Evolutionary conservation across 2,329 filamentous ascomycete species (phyloP), one percentile per base, ranked within the genome.

Genomic region (Xylariaceae sp.): DNA sequence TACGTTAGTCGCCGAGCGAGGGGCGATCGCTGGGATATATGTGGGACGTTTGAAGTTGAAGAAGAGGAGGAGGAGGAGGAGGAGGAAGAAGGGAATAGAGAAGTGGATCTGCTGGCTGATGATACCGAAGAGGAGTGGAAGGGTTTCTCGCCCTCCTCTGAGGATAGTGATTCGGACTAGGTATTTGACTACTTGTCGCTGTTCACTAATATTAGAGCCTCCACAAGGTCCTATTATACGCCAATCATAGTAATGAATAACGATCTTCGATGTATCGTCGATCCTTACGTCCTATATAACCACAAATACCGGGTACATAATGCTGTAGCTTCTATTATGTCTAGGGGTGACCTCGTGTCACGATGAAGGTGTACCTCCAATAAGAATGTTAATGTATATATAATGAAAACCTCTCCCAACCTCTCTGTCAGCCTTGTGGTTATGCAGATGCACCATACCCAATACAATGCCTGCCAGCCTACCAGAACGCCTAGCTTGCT

Each of bases 1-100:
- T 99, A 97, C 71, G 88, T 99, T 18, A 95, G 89, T 72, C 80
- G 80, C 55, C 83, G 81, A 44, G 94, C 94, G 6, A 84, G 84
- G 67, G 94, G 94, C 1, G 94, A 97, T 73, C 81, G 94, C 36
- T 97, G 92, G 91, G 94, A 99, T 74, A 80, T 97, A 43, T 87
- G 85, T 40, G 94, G 86, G 0, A 85, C 85, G 27, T 91, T 89
- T 70, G 90, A 87, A 20, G 87, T 96, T 26, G 81, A 81, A 58
- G 81, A 84, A 53, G 70, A 76, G 30, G 80, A 81, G 1, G 77
- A 73, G 5, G 70, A 71, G 2, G 69, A 71, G 0, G 69, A 73
- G 0, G 75, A 72, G 1, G 69, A 74, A 0, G 74, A 73, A 1
- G 68, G 3, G 70, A 67, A 1, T 70, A 67, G 7, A 11, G 69